A percentile compares a stretch with the other conserved stretches of the same genome.
Evolutionary conservation across 202 grass and related monocot species (phyloP).

Genomic region (Setaria italica): DNA sequence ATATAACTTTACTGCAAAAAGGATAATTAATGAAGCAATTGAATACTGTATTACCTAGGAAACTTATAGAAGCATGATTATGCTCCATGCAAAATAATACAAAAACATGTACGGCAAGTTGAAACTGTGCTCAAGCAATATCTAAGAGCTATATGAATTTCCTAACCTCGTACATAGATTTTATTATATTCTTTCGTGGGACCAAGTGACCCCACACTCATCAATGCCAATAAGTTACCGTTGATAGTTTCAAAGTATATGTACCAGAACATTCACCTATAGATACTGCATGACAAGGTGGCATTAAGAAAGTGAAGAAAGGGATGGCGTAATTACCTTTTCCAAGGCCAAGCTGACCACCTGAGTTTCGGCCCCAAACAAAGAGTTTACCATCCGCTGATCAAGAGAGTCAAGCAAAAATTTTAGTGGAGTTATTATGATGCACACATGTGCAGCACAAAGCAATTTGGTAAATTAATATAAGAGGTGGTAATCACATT

Average conservation of each 20-base stretch:
- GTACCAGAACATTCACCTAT: neutral
- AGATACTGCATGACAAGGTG: slow-evolving; percentile 18
- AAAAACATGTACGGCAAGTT: neutral
- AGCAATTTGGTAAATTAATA: slow-evolving; percentile 20
- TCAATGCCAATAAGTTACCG: neutral
- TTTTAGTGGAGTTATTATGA: slow-evolving; percentile 7
- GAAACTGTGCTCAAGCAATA: slow-evolving; percentile 14
- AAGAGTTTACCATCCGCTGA: slow-evolving; percentile 83
- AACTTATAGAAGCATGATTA: slow-evolving; percentile 36
- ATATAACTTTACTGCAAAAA: neutral
- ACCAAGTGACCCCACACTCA: slow-evolving; percentile 2
- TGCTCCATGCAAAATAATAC: slow-evolving; percentile 15
- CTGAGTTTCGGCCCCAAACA: slow-evolving; percentile 88
- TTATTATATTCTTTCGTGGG: slow-evolving; percentile 1
- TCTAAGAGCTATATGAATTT: neutral
- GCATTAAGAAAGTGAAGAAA: slow-evolving; percentile 15
- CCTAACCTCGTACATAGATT: slow-evolving; percentile 2
- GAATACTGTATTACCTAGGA: neutral
- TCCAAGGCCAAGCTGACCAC: slow-evolving; percentile 96
- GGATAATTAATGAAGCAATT: neutral
- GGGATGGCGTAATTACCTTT: slow-evolving; percentile 67
- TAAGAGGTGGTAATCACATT: slow-evolving; percentile 10
- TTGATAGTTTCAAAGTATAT: slow-evolving; percentile 16
- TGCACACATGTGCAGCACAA: slow-evolving; percentile 14
- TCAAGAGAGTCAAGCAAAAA: slow-evolving; percentile 21